A percentile compares a stretch with the other conserved stretches of the same genome.
Evolutionary conservation across 805 yeast genomes (phyloP).

Genomic region (Yarrowia divulgata): DNA sequence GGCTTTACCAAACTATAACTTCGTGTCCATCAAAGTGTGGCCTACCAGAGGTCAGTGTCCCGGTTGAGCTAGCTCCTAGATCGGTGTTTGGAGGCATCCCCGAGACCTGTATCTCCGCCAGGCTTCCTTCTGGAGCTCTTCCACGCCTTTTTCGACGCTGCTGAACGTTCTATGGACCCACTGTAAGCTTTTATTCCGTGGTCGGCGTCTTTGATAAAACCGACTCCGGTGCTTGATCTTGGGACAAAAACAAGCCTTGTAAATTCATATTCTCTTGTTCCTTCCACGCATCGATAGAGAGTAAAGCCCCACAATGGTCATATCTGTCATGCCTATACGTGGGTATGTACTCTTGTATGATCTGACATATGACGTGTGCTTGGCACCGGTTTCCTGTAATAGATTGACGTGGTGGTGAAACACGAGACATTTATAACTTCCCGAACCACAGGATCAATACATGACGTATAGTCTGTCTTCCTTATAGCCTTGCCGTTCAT

Average conservation of each 20-base stretch:
- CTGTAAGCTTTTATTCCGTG: neutral
- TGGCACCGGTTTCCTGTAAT: neutral
- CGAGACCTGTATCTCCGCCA: conserved; percentile 11
- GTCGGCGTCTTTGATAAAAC: neutral
- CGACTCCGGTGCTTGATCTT: neutral
- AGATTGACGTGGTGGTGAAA: neutral
- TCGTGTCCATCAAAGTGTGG: neutral
- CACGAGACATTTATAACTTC: too few species aligned
- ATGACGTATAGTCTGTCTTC: too few species aligned
- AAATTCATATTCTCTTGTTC: neutral
- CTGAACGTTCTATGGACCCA: neutral
- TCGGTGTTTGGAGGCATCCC: neutral
- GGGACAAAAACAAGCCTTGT: neutral
- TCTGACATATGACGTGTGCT: neutral
- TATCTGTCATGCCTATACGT: neutral
- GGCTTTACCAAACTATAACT: conserved; percentile 11
- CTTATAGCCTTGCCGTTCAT: too few species aligned
- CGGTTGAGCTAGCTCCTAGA: neutral
- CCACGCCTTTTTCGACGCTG: neutral
- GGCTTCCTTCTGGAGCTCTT: neutral
- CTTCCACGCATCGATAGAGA: neutral
- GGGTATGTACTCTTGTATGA: too few species aligned
- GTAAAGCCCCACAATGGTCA: neutral
- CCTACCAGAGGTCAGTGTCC: too few species aligned
- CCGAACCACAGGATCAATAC: too few species aligned